Conservation (phyloP, 345 rosid species). For the Erucastrum elatum region DNA sequence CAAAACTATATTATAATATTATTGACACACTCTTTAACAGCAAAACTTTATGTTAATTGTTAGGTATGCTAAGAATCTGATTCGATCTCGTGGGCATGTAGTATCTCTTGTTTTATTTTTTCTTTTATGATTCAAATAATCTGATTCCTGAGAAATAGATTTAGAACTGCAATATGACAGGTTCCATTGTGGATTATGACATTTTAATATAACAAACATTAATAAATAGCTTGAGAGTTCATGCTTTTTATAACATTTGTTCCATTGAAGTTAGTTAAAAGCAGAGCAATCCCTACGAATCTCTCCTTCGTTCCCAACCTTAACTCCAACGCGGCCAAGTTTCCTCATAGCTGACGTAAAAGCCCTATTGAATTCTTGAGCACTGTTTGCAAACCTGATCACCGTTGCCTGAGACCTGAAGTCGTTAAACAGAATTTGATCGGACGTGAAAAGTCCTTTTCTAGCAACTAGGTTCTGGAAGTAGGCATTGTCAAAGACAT, state of each 20-base stretch:
- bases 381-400: constrained; percentile 54
- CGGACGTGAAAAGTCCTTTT: constrained; percentile 76
- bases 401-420: constrained; percentile 56
- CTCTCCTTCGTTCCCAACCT: constrained; percentile 63
- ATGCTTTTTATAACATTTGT: background rate
- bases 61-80: constrained; percentile 34
- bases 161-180: background rate
- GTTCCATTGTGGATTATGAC: constrained; percentile 26
- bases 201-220: background rate
- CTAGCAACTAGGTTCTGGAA: constrained; percentile 69
- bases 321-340: constrained; percentile 74
- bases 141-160: constrained; percentile 7
- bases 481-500: constrained; percentile 61
- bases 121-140: background rate
- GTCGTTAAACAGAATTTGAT: constrained; percentile 58
- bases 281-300: constrained; percentile 67
- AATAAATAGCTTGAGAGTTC: background rate
- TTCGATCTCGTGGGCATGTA: constrained; percentile 7
- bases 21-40: background rate
- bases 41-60: constrained; percentile 23
- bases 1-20: constrained; percentile 15
- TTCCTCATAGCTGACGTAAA: constrained; percentile 66
- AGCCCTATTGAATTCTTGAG: constrained; percentile 56
- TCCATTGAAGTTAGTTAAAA: constrained; percentile 40
- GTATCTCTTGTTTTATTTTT: too few relatives aligned